Base-by-base conservation (phyloP, 495 filamentous ascomycete genomes). In the Gamarada debralockiae region DNA sequence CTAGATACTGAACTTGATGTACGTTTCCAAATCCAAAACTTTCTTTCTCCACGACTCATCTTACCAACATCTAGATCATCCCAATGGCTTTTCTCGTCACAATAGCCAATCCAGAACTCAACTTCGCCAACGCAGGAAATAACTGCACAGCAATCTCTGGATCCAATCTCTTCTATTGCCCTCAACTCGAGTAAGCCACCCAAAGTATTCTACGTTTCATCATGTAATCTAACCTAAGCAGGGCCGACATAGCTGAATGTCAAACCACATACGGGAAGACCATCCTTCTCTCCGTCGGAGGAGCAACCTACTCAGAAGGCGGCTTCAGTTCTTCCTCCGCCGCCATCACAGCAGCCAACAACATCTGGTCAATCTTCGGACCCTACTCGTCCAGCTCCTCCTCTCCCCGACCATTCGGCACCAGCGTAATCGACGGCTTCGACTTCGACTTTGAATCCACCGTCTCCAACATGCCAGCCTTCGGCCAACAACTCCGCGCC, bases 361-460 rank as follows among this genome's bases (percentile, higher is more conserved):
- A 80, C 46, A 64, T 86, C 17, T 88, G 82, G 82, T 73, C 72
- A 27, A 74, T 82, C 7, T 87, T 85, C 57, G 84, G 83, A 37
- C 80, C 82, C 3, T 27, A 54, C 9, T 65, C 64, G 0, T 59
- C 64, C 14, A 29, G 43, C 2, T 77, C 70, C 65, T 56, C 56
- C 4, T 44, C 48, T 54, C 68, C 63, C 50, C 73, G 63, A 23
- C 63, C 61, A 34, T 66, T 69, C 67, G 79, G 76, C 17, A 60
- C 76, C 14, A 77, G 81, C 21, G 69, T 76, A 24, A 59, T 84
- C 40, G 78, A 84, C 52, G 82, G 82, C 17, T 84, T 82, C 64
- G 82, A 85, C 54, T 68, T 81, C 29, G 77, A 77, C 51, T 77
- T 84, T 48, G 74, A 78, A 62, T 55, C 58, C 38, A 65, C 66